phyloP scores from a whole-genome alignment of 257 asterid species.

The Marsdenia floribunda region DNA sequence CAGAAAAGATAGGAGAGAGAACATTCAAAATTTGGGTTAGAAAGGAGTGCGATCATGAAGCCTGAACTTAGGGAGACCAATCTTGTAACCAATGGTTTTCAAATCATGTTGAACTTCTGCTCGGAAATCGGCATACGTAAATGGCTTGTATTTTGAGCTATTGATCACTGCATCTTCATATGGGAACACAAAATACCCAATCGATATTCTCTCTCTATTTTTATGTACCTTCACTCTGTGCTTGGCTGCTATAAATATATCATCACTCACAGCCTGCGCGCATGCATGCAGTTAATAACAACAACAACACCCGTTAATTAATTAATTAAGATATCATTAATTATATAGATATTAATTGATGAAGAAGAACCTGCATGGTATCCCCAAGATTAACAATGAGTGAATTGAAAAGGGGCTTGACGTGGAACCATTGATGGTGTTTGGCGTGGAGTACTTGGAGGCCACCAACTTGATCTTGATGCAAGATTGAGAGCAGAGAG shows the following conservation, averaged over 20 bases:
- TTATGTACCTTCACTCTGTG: constrained; percentile 70
- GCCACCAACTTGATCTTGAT: constrained; percentile 83
- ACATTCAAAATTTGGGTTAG: neutral
- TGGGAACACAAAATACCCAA: constrained; percentile 78
- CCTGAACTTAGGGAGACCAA: constrained; percentile 62
- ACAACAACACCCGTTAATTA: too few species aligned
- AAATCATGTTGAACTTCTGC: constrained; percentile 54
- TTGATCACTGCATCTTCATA: constrained; percentile 50
- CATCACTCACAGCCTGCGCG: constrained; percentile 66
- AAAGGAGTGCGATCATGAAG: neutral
- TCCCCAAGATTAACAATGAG: constrained; percentile 79
- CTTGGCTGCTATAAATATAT: constrained; percentile 45
- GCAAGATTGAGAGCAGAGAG: constrained; percentile 62
- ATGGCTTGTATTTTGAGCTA: constrained; percentile 67
- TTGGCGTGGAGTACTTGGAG: constrained; percentile 49
- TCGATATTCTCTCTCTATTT: constrained; percentile 58
- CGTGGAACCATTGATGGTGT: constrained; percentile 56
- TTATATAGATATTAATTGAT: too few species aligned
- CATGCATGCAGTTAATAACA: neutral
- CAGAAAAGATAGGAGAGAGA: neutral
- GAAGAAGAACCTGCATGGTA: constrained; percentile 59
- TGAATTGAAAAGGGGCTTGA: constrained; percentile 44
- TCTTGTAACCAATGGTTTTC: constrained; percentile 58
- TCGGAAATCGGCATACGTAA: constrained; percentile 64
- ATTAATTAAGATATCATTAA: too few species aligned